These are phyloP conservation scores for Erigeron philadelphicus DNA, from an alignment of 140 eudicot species.

Conservation along the genomic window DNA sequence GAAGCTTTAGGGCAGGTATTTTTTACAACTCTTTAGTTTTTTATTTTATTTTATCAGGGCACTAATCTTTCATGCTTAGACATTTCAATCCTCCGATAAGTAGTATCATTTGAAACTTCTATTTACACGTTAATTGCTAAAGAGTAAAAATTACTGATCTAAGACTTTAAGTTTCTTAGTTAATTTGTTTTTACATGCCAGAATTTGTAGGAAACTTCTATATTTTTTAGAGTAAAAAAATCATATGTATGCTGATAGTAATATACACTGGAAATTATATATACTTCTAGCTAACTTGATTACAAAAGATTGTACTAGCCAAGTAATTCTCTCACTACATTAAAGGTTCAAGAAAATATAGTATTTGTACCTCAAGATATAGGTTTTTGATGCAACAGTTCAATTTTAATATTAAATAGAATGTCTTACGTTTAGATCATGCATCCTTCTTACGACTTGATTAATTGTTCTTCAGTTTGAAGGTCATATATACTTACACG, in stretches of 20 bases:
- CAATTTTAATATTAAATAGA: neutral
- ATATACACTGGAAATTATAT: no score
- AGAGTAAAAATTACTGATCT: neutral
- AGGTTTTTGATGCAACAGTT: no score
- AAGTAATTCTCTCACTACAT: no score
- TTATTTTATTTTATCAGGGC: neutral
- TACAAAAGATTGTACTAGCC: neutral
- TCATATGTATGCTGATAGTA: neutral
- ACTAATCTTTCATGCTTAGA: neutral
- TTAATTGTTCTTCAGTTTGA: neutral
- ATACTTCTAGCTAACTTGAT: neutral
- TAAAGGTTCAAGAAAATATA: no score
- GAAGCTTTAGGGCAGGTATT: constrained; percentile 97
- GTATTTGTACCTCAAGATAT: no score
- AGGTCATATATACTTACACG: neutral
- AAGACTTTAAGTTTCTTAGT: neutral
- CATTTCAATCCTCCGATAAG: neutral
- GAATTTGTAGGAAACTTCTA: neutral
- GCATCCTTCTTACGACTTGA: neutral
- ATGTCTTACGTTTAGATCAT: neutral
- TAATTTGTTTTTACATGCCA: neutral
- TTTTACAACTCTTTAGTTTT: constrained; percentile 2
- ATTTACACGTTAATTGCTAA: neutral
- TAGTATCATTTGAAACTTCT: neutral
- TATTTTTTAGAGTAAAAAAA: neutral